Evolutionary conservation across 1,284 basidiomycete species (phyloP).

Genomic region (Bothia castanella): DNA sequence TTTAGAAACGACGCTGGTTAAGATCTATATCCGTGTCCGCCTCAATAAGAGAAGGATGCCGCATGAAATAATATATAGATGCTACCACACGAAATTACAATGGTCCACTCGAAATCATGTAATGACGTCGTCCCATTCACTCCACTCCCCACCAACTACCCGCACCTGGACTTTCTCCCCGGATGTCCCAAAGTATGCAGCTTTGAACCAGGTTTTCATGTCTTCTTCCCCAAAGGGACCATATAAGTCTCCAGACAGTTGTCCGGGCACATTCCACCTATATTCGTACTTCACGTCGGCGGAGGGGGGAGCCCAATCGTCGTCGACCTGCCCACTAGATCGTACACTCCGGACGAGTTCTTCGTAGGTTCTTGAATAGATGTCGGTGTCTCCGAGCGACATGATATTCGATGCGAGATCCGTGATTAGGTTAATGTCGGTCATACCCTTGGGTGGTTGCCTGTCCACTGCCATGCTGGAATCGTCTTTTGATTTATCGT

Average conservation of each 20-base stretch:
- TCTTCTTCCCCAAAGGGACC: slow-evolving; percentile 77
- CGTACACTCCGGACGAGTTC: slow-evolving; percentile 73
- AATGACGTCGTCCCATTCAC: slow-evolving; percentile 62
- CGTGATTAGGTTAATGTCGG: slow-evolving; percentile 73
- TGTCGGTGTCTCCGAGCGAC: slow-evolving; percentile 76
- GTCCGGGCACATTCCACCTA: slow-evolving; percentile 62
- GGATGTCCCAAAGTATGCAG: slow-evolving; percentile 66
- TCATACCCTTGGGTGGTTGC: slow-evolving; percentile 35
- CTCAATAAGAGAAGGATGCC: no score
- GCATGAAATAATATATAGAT: not conserved
- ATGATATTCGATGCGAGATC: slow-evolving; percentile 79
- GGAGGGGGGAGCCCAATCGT: slow-evolving; percentile 73
- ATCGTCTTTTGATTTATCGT: slow-evolving; percentile 36
- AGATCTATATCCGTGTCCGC: not conserved
- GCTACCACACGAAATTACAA: no score
- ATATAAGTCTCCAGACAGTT: slow-evolving; percentile 53
- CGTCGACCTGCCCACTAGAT: slow-evolving; percentile 61
- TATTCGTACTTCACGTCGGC: slow-evolving; percentile 74
- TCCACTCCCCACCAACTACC: slow-evolving; percentile 62
- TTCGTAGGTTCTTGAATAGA: slow-evolving; percentile 82
- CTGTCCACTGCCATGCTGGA: slow-evolving; percentile 49
- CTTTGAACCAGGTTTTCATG: slow-evolving; percentile 70
- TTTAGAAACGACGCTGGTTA: not conserved
- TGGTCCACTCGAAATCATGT: slow-evolving; percentile 39
- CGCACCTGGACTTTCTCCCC: slow-evolving; percentile 75